phyloP scores from a whole-genome alignment of 1,139 yeast genomes.

The Ogataea hybrid region DNA sequence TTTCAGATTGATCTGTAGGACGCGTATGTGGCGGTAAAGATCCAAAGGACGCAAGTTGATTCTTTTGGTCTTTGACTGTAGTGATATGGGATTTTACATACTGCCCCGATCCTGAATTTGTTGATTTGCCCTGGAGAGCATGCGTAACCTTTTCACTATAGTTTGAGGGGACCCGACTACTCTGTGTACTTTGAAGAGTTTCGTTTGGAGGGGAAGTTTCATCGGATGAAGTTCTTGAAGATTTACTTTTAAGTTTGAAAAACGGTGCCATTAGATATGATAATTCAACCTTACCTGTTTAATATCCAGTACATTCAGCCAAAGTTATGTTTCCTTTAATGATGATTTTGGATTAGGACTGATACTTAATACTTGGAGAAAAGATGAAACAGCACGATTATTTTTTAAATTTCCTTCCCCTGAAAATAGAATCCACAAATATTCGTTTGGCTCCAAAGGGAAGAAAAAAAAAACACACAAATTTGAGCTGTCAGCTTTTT shows the following conservation, averaged over 20 bases:
- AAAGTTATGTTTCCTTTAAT: too few species aligned
- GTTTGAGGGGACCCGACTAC: slow-evolving; percentile 4
- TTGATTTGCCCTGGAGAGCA: neutral
- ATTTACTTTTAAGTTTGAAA: slow-evolving; percentile 22
- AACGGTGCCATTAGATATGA: slow-evolving; percentile 21
- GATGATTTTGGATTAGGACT: too few species aligned
- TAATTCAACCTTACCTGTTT: neutral
- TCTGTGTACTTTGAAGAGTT: slow-evolving; percentile 4
- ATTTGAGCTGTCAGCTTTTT: neutral
- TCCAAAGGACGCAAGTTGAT: too few species aligned
- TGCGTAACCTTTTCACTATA: slow-evolving; percentile 6
- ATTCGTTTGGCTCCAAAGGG: too few species aligned
- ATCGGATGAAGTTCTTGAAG: slow-evolving; percentile 14
- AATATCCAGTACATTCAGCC: neutral
- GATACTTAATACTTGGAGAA: neutral
- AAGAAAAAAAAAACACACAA: neutral
- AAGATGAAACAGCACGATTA: neutral
- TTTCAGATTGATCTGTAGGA: too few species aligned
- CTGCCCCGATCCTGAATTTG: too few species aligned
- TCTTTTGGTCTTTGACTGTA: too few species aligned
- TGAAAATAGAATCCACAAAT: too few species aligned
- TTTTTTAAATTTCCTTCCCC: too few species aligned
- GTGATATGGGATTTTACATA: too few species aligned
- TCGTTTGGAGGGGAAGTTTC: slow-evolving; percentile 12
- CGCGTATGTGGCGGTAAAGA: too few species aligned